Evolutionary conservation across 805 yeast species (phyloP).

Genomic region (Wickerhamiella kurtzmanii): DNA sequence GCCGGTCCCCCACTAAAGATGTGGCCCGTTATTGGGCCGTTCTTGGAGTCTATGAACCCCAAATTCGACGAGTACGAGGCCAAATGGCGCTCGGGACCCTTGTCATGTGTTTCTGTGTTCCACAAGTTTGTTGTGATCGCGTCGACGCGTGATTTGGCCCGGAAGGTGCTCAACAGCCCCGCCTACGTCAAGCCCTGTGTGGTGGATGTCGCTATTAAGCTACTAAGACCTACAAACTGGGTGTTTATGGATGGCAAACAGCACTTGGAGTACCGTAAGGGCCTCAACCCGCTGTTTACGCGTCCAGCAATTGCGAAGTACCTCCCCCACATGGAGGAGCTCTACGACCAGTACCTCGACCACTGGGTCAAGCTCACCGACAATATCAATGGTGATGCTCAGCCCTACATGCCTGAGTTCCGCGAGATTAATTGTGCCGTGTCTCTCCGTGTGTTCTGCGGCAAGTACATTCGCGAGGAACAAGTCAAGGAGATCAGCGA

Average conservation of each 20-base stretch:
- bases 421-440: conserved; percentile 94
- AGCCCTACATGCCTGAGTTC: conserved; percentile 78
- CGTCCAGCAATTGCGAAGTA: conserved; percentile 70
- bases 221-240: conserved; percentile 93
- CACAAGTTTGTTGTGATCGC: conserved; percentile 97
- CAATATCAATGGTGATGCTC: conserved; percentile 38
- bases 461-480: conserved; percentile 83
- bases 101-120: conserved; percentile 93
- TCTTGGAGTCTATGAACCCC: conserved; percentile 86
- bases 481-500: conserved; percentile 83
- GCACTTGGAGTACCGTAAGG: conserved; percentile 83
- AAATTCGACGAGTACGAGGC: conserved; percentile 85
- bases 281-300: conserved; percentile 81
- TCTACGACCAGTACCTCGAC: conserved; percentile 72
- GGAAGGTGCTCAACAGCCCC: conserved; percentile 77
- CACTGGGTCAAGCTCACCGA: conserved; percentile 44
- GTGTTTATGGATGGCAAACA: conserved; percentile 94
- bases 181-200: conserved; percentile 91
- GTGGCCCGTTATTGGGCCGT: conserved; percentile 96
- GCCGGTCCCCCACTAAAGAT: conserved; percentile 81
- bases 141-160: conserved; percentile 70
- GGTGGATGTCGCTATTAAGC: conserved; percentile 91
- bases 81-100: conserved; percentile 89
- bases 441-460: conserved; percentile 88
- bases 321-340: conserved; percentile 68